Base-by-base conservation (phyloP, 2,329 filamentous ascomycete genomes). In the Colletotrichum simmondsii region DNA sequence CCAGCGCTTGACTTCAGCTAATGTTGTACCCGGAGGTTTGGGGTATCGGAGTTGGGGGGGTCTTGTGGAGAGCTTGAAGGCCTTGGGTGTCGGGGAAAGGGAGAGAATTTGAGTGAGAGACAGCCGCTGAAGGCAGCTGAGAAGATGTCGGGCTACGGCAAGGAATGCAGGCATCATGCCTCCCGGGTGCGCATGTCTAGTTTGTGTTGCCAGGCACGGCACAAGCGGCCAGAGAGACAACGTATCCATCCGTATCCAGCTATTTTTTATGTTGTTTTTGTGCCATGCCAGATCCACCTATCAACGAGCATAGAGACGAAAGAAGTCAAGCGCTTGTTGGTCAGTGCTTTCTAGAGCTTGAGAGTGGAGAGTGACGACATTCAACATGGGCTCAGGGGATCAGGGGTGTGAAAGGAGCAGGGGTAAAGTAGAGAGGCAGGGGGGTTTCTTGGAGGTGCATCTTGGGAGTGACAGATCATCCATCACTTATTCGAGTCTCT, bases 101-200 rank as follows among this genome's bases (percentile, higher is more conserved):
- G 52, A 30, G 28, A 60, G 16, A 32, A 32, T 59, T 62, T 19
- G 46, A 10, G 42, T n/a, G 19, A 49, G 42, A 49, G 42, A 49
- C 42, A n/a, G 8, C 19, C 5, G 11, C 30, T 35, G 26, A 22
- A 19, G 42, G 56, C 52, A 68, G 65, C 42, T 58, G 52, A 59
- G 53, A 52, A 28, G 52, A 19, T 16, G 65, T 28, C 11, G 30
- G 59, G 26, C 53, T 53, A 35, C 52, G 59, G 42, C 53, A 54
- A 58, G 59, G 70, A 61, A 72, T 70, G 70, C 70, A 62, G 56
- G 66, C 60, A 72, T 72, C 59, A 70, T 72, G 70, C 70, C 60
- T 72, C 46, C 11, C 28, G 35, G 6, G 56, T 70, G 60, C 60
- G 70, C 59, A 70, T 56, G 59, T 28, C 53, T 58, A 61, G 67